These are phyloP conservation scores for Ogataea nitratoaversa DNA, from an alignment of 805 yeast species.

Conservation along the genomic window DNA sequence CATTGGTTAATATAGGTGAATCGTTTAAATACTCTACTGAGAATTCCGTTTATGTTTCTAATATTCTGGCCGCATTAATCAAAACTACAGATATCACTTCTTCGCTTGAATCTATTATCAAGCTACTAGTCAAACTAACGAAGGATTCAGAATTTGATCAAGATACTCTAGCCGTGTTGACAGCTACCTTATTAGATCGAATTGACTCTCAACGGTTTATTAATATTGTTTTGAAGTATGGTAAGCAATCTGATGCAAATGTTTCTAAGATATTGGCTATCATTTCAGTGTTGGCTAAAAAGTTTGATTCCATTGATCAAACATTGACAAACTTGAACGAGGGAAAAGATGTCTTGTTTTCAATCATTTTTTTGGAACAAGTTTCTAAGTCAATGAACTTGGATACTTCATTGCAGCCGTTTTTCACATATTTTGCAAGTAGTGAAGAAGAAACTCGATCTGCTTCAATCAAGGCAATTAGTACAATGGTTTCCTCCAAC, in stretches of 20 bases:
- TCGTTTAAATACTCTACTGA: constrained; percentile 10
- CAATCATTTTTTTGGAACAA: constrained; percentile 44
- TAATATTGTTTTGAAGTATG: constrained; percentile 12
- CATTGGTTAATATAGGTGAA: constrained; percentile 7
- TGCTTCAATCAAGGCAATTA: constrained; percentile 51
- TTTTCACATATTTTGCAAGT: constrained; percentile 26
- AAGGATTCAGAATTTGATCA: constrained; percentile 16
- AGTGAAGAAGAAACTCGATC: constrained; percentile 34
- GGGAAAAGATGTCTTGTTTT: constrained; percentile 23
- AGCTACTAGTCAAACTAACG: constrained; percentile 14
- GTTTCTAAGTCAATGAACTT: constrained; percentile 37
- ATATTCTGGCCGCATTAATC: constrained; percentile 11
- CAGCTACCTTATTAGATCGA: constrained; percentile 14
- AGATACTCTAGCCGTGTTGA: constrained; percentile 14
- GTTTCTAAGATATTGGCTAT: constrained; percentile 31
- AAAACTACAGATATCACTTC: constrained; percentile 1
- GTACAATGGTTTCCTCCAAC: constrained; percentile 42
- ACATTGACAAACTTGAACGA: constrained; percentile 16
- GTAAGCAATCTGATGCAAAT: constrained; percentile 20
- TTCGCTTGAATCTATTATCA: constrained; percentile 8
- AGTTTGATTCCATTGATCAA: constrained; percentile 27
- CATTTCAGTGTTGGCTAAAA: constrained; percentile 29
- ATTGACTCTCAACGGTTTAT: constrained; percentile 10
- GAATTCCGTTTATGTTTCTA: constrained; percentile 9
- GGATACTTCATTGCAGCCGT: constrained; percentile 34